Evolutionary conservation across 73 alveolate species (phyloP), one percentile per base, ranked within the genome.

Genomic region (Paramecium bursaria): DNA sequence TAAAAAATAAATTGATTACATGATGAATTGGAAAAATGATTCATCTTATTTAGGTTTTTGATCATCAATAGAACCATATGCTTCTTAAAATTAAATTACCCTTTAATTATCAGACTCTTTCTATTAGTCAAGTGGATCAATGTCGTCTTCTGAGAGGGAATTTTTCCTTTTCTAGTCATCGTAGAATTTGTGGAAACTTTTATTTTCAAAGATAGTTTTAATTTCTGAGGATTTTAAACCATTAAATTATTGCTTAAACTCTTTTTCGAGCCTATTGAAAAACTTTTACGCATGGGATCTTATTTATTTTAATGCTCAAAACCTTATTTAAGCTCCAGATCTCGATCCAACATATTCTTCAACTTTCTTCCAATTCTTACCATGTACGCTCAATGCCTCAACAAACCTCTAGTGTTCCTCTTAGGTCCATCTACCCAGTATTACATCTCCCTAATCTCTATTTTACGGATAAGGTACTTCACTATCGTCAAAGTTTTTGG

Each of bases 261-360:
- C 89, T 22, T 79, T 79, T 46, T 90, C 91, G 22, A 92, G 74
- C 67, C 92, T 90, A 23, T 86, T 93, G 67, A 92, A 92, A 85
- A 92, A 92, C 74, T 92, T 92, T 75, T 92, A 86, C 13, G 97
- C 97, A 50, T 92, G 97, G 19, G 97, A 92, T 39, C 82, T 67
- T 67, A 7, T 21, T 35, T 21, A 15, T 21, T 19, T 14, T n/a
- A 67, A 6, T 33, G 21, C 7, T 7, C 6, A 14, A 57, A 26
- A 67, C 82, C 95, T 44, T 10, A 90, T 86, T 52, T 92, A 80
- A 2, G 97, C 92, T 39, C 95, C 90, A 11, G 90, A 86, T 47
- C 97, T 92, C 15, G 95, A 74, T 48, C 88, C 85, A 23, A 92
- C 93, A 74, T 92, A 87, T 51, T 92, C 91, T 86, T 92, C 93